A percentile compares a stretch with the other conserved stretches of the same genome.
phyloP scores from a whole-genome alignment of 2,329 filamentous ascomycete species.

The Hymenoscyphus salicellus region DNA sequence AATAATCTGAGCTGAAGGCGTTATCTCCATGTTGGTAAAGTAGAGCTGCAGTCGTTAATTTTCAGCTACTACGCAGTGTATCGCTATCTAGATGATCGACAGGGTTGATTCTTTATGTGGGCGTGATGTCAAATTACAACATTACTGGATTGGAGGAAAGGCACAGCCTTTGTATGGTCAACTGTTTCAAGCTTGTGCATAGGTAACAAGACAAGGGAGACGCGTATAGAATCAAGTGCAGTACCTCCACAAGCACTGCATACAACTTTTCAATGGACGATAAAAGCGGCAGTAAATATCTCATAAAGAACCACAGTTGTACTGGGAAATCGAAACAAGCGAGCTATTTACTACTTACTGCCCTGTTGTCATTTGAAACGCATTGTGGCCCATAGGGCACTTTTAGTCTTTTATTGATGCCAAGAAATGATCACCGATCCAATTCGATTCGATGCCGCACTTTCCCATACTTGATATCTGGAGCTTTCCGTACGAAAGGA shows the following conservation, averaged over 20 bases:
- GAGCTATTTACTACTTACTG: too few relatives aligned
- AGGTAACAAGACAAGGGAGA: too few relatives aligned
- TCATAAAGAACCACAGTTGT: too few relatives aligned
- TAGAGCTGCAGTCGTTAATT: background rate
- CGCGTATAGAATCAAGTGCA: too few relatives aligned
- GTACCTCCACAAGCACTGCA: too few relatives aligned
- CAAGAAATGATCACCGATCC: background rate
- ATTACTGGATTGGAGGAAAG: too few relatives aligned
- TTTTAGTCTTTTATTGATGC: background rate
- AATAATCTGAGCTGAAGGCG: background rate
- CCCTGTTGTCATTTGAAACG: too few relatives aligned
- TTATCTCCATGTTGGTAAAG: background rate
- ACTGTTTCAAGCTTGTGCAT: too few relatives aligned
- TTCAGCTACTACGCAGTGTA: too few relatives aligned
- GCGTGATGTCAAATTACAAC: background rate
- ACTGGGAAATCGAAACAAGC: too few relatives aligned
- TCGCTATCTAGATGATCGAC: background rate
- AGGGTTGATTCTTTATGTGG: background rate
- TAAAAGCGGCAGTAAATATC: background rate
- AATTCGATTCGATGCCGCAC: conserved; percentile 1
- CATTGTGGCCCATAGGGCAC: background rate
- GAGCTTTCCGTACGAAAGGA: background rate
- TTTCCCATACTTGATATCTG: conserved; percentile 1
- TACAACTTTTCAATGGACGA: too few relatives aligned
- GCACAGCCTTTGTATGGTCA: too few relatives aligned